Base-by-base conservation (phyloP, 2,329 filamentous ascomycete species). In the Pseudopithomyces maydicus region DNA sequence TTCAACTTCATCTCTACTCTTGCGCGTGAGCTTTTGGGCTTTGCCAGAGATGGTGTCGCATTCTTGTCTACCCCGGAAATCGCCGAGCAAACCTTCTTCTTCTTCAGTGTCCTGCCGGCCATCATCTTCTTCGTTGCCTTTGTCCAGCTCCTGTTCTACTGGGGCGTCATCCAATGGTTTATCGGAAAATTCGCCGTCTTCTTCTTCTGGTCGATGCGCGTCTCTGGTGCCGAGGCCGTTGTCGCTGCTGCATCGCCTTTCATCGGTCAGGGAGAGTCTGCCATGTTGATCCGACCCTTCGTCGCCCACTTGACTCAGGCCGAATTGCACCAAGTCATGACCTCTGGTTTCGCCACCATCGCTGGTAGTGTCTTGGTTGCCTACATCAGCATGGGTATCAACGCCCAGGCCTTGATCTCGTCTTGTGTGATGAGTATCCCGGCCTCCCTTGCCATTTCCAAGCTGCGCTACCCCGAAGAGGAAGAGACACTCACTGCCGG, bases 381-480 rank as follows among this genome's bases (percentile, higher is more conserved):
- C 14, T 97, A 96, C 76, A 93, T 97, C 61, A 81, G 82, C 26
- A 86, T 97, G 68, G 92, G 92, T 39, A 82, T 97, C 54, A 95
- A 92, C 74, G 82, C 90, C 0, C 90, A 96, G 74, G 92, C 91
- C 2, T 82, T 97, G 45, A 89, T 97, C 26, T 96, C 91, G 2
- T 93, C 90, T 7, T 97, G 92, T 73, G 92, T 97, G 74, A 97
- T 97, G 93, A 93, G 90, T 67, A 97, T 97, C 62, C 93, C 93
- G 0, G 92, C 92, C 1, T 96, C 92, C 3, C 83, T 97, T 14
- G 92, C 92, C 49, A 88, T 95, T 59, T 94, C 90, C 62, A 97
- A 97, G 80, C 83, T 97, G 68, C 89, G 93, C 55, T 97, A 90
- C 74, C 93, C 93, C 2, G 93, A 97, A 79, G 89, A 87, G 2